Evolutionary conservation across 2,329 filamentous ascomycete genomes (phyloP).

Genomic region (Penicillium aurantiogriseum): DNA sequence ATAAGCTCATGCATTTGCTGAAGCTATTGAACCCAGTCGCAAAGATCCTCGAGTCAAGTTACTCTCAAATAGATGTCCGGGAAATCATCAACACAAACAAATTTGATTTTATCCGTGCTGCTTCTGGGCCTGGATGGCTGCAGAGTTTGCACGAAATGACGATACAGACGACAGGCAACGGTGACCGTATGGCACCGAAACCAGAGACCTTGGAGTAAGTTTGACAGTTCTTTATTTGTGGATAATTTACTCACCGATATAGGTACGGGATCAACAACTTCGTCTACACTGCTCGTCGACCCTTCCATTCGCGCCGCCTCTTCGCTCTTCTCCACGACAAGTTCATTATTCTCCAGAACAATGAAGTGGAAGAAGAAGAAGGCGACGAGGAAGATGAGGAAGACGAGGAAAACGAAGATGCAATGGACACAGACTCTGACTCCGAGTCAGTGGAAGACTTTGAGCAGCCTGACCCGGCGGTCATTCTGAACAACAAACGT

Average conservation of each 20-base stretch:
- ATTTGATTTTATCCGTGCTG: conserved; percentile 64
- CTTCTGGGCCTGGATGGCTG: conserved; percentile 67
- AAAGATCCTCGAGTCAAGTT: conserved; percentile 61
- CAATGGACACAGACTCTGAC: conserved; percentile 30
- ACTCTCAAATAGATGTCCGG: conserved; percentile 59
- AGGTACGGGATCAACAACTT: conserved; percentile 69
- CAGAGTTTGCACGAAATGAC: conserved; percentile 69
- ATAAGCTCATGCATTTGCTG: conserved; percentile 54
- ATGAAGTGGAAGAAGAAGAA: conserved; percentile 30
- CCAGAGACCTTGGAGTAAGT: conserved; percentile 67
- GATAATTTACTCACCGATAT: neutral
- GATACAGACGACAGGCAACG: conserved; percentile 55
- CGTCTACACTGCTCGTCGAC: conserved; percentile 62
- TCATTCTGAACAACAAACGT: conserved; percentile 42
- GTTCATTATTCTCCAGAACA: conserved; percentile 45
- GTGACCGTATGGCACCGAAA: conserved; percentile 60
- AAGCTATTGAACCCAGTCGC: conserved; percentile 65
- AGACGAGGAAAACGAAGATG: conserved; percentile 25
- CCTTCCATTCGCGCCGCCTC: conserved; percentile 46
- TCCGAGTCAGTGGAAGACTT: conserved; percentile 31
- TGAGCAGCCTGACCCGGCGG: conserved; percentile 32
- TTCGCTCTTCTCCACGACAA: conserved; percentile 46
- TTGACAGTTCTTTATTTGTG: neutral
- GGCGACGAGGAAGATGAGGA: neutral
- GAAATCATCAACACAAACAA: conserved; percentile 65